Base-by-base conservation (phyloP, 2,329 filamentous ascomycete genomes). In the Xylaria arbuscula region DNA sequence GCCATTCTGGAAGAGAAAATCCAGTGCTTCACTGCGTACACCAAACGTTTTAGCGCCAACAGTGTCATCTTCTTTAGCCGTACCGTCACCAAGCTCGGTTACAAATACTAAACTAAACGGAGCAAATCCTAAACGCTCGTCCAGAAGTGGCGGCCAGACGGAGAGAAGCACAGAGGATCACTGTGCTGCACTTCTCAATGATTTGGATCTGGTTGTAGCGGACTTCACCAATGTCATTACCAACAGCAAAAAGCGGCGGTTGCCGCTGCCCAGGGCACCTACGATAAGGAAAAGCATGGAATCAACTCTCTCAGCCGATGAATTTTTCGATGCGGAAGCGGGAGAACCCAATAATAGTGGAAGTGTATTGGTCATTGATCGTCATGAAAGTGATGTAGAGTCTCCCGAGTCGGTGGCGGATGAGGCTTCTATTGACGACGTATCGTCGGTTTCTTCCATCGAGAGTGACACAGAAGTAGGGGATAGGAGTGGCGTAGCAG, bases 261-360 rank as follows among this genome's bases (percentile, higher is more conserved):
- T 88, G 63, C 86, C 86, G 6, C 79, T 82, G 13, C 84, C 90
- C 6, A 74, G 81, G 22, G 85, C 89, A 8, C 80, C 86, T 3
- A 82, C 78, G 0, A 81, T 83, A 9, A 82, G 86, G 45, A 84
- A 87, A 75, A 97, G 94, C 76, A 88, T 97, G 62, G 94, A 97
- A 70, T 97, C 94, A 0, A 86, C 90, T 36, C 87, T 87, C 24
- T 91, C 92, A 1, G 88, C 88, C 1, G 93, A 97, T 65, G 95
- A 98, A 78, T 99, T 98, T 81, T 99, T 98, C 75, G 96, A 99
- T 78, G 96, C 96, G 0, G 90, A 92, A 75, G 91, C 89, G 60
- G 90, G 87, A 17, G 87, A 88, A 73, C 75, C 72, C n/a, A 83
- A 81, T 28, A 82, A 82, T 17, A 80, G 78, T 34, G 89, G 90